Percentiles rank a stretch among this genome's conserved stretches.
Evolutionary conservation across 257 asterid genomes (phyloP).

Genomic region (Solanum piurae): DNA sequence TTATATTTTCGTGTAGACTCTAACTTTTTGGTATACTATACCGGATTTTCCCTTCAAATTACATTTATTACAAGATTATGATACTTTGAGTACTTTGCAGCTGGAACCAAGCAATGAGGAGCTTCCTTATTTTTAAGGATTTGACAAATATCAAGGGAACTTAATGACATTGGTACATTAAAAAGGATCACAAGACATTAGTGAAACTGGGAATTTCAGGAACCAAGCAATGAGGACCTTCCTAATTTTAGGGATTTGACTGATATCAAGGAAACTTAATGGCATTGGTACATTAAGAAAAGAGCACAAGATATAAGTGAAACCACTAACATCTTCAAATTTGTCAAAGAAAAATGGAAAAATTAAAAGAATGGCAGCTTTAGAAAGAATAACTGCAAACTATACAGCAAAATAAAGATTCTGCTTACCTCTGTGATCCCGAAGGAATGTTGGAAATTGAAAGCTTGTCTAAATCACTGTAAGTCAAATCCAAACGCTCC

Average conservation of each 20-base stretch:
- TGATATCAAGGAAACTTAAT: neutral
- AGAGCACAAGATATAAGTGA: neutral
- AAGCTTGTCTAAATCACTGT: slow-evolving; percentile 73
- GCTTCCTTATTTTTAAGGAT: neutral
- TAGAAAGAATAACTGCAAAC: neutral
- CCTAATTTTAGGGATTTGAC: neutral
- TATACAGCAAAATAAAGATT: neutral
- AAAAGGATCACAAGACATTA: neutral
- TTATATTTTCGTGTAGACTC: neutral
- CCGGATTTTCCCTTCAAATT: neutral
- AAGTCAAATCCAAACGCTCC: slow-evolving; percentile 28
- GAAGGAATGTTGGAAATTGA: slow-evolving; percentile 83
- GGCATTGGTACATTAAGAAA: neutral
- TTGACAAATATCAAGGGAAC: neutral
- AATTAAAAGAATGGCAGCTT: neutral
- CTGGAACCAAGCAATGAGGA: neutral
- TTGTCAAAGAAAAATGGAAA: neutral
- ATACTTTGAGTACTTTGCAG: neutral
- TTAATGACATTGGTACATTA: neutral
- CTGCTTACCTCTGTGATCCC: slow-evolving; percentile 58
- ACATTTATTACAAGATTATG: neutral
- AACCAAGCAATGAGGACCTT: neutral
- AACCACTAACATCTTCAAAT: neutral
- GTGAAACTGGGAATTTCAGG: neutral
- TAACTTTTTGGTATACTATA: neutral